phyloP scores from a whole-genome alignment of 768 basidiomycete genomes.

The Lentinula edodes region DNA sequence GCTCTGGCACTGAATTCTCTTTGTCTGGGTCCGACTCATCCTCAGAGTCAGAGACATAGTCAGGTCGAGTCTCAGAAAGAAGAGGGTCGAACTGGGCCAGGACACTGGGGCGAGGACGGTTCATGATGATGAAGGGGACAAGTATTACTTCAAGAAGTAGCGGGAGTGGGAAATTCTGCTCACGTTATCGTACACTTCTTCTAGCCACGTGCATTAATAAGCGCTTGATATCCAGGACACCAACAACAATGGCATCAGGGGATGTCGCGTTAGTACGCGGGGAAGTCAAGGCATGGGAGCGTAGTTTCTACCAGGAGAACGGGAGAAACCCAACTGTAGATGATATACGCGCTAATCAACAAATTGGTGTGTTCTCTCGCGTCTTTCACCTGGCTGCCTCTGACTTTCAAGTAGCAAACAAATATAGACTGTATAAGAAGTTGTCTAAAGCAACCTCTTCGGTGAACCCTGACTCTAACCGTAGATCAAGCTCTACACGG shows the following conservation, averaged over 20 bases:
- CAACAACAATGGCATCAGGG: conserved; percentile 13
- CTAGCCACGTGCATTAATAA: not conserved
- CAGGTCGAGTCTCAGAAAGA: conserved; percentile 19
- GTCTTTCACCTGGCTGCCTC: conserved; percentile 9
- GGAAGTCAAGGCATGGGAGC: conserved; percentile 78
- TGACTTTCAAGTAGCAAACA: conserved; percentile 46
- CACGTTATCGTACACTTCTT: not conserved
- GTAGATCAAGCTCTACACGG: conserved; percentile 27
- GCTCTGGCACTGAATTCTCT: conserved; percentile 32
- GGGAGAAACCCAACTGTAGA: conserved; percentile 59
- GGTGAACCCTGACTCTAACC: conserved; percentile 7
- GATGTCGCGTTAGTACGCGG: conserved; percentile 49
- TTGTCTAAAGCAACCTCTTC: conserved; percentile 44
- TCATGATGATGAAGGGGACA: conserved; percentile 9
- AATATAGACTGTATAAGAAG: conserved; percentile 80
- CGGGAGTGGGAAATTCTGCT: not conserved
- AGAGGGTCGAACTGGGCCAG: conserved; percentile 51
- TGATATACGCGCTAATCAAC: conserved; percentile 60
- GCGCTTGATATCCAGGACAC: not conserved
- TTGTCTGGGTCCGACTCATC: conserved; percentile 34
- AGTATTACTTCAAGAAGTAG: not conserved
- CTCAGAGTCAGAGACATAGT: conserved; percentile 6
- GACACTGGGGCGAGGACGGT: conserved; percentile 39
- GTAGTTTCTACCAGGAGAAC: conserved; percentile 51
- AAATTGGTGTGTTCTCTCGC: conserved; percentile 47